Percentiles rank a stretch among this genome's conserved stretches.
Conservation (phyloP, 352 stramenopile species). For the Phytophthora hibernalis region DNA sequence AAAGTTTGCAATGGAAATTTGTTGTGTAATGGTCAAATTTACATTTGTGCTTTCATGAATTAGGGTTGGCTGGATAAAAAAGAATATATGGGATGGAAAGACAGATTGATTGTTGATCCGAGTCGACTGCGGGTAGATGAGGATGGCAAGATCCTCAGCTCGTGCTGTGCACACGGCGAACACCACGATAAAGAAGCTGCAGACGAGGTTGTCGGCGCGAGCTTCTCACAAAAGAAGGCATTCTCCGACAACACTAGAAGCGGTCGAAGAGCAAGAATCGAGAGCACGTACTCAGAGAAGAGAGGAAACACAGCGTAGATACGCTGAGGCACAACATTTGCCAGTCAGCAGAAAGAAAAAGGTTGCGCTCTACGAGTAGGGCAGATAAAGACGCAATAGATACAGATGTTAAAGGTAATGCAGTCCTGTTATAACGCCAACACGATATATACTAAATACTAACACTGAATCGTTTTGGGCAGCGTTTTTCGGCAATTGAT, state of each 20-base stretch:
- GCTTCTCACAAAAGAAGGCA: neutral
- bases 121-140: neutral
- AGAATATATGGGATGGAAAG: too few species aligned
- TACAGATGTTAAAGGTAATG: neutral
- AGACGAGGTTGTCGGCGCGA: neutral
- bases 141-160: neutral
- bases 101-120: too few species aligned
- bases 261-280: neutral
- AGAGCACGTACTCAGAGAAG: neutral
- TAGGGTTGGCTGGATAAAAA: too few species aligned
- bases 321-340: neutral
- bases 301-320: neutral
- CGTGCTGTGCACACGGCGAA: neutral
- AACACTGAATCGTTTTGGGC: neutral
- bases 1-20: too few species aligned
- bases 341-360: neutral
- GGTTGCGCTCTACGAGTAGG: neutral
- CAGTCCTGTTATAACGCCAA: too few species aligned
- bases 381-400: neutral
- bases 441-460: too few species aligned
- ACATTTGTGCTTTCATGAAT: too few species aligned
- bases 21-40: too few species aligned
- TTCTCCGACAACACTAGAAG: neutral
- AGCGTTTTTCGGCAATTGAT: conserved; percentile 12
- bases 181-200: neutral